These are phyloP conservation scores for Lantana camara DNA, from an alignment of 257 asterid species.

Conservation along the genomic window DNA sequence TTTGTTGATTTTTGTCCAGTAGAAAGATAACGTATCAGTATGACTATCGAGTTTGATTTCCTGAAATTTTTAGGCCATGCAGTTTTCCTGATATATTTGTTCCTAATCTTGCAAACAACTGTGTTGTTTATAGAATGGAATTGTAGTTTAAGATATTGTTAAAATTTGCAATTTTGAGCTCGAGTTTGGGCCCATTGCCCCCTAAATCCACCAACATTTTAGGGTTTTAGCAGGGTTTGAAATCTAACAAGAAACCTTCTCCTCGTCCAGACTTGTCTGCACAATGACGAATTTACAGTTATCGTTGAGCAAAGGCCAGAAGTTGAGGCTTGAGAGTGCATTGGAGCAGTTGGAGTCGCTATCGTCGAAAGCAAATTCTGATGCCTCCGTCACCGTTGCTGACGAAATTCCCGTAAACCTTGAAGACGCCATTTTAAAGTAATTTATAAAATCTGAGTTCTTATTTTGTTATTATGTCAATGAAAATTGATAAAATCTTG, in stretches of 20 bases:
- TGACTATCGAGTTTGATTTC: no score
- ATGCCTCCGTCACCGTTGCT: slow-evolving; percentile 82
- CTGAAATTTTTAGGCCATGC: no score
- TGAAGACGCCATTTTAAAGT: slow-evolving; percentile 95
- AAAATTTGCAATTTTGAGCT: no score
- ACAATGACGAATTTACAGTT: slow-evolving; percentile 69
- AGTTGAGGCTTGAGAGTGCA: slow-evolving; percentile 64
- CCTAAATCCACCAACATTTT: not conserved
- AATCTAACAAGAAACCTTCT: not conserved
- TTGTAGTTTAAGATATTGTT: no score
- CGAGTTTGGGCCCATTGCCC: no score
- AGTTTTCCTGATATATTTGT: no score
- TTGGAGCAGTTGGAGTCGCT: slow-evolving; percentile 62
- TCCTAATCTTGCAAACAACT: no score
- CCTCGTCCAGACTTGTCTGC: not conserved
- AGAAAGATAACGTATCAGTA: no score
- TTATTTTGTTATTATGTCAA: not conserved
- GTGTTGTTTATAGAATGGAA: no score
- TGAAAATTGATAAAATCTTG: not conserved
- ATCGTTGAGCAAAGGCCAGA: slow-evolving; percentile 69
- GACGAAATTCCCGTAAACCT: slow-evolving; percentile 77
- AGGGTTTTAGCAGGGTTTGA: slow-evolving; percentile 23
- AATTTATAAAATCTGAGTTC: not conserved
- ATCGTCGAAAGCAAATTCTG: slow-evolving; percentile 65
- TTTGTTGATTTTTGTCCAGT: no score